Base-by-base conservation (phyloP, 345 rosid species). In the Citrus trifoliata region DNA sequence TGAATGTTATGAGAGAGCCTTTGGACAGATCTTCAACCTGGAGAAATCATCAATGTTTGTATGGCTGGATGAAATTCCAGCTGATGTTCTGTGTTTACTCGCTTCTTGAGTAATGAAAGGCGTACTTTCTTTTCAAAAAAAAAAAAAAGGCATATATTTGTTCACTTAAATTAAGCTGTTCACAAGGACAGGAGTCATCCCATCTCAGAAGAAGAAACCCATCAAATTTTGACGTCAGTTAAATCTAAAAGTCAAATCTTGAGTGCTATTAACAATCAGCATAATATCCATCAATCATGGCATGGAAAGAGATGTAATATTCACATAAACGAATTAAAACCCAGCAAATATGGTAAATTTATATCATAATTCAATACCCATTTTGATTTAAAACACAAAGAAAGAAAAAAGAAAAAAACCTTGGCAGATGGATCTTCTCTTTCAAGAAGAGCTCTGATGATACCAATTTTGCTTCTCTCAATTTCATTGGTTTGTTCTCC, bases 361-460 rank as follows among this genome's bases (percentile, higher is more conserved):
- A n/a, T 10, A 70, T 46, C 35, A 42, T 13, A 67, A 46, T 53
- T 33, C 32, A 6, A 42, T 42, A 42, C 48, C 48, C 48, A 42
- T 42, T 42, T 42, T 42, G 14, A 42, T 10, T 42, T 42, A 10
- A 35, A 35, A 42, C 14, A 42, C 48, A 3, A 42, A 42, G 48
- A 42, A 42, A 42, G 48, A 42, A 42, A 42, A 42, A 42, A 10
- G 2, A 42, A 42, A 42, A 42, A 4, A 38, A 91, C 98, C 95
- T 93, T 92, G 10, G 94, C 78, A n/a, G 91, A 83, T 5, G 93
- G 92, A 80, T 95, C 97, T 84, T 93, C 93, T 30, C 88, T 83
- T 81, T 88, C 89, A 66, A 91, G 89, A 48, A 89, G 79, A 60
- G 97, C 93, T 84, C 99, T 89, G 97, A 93, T 89, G 68, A 92